Evolutionary conservation across 2,329 filamentous ascomycete genomes (phyloP).

Genomic region (Colletotrichum sublineola): DNA sequence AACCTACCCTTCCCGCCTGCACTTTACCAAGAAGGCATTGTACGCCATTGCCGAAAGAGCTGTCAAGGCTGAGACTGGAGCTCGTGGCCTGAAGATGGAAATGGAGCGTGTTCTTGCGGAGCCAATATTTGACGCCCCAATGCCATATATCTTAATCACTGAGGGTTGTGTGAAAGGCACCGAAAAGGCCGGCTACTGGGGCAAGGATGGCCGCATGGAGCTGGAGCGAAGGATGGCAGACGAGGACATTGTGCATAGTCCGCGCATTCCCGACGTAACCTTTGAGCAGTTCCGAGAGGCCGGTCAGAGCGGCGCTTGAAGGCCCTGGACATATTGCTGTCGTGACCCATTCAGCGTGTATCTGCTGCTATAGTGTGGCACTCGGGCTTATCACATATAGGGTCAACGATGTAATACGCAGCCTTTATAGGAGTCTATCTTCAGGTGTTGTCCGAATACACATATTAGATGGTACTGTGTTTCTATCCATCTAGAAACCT

Average conservation of each 20-base stretch:
- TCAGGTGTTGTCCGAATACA: too few relatives aligned
- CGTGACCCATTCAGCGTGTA: not conserved
- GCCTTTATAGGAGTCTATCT: too few relatives aligned
- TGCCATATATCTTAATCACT: slow-evolving; percentile 80
- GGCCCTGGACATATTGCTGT: not conserved
- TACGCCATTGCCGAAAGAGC: slow-evolving; percentile 81
- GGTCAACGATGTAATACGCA: too few relatives aligned
- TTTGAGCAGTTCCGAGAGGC: slow-evolving; percentile 62
- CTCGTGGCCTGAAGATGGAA: slow-evolving; percentile 82
- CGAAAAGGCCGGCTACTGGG: slow-evolving; percentile 73
- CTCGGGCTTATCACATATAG: too few relatives aligned
- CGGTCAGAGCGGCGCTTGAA: slow-evolving; percentile 62
- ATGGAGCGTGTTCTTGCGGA: slow-evolving; percentile 84
- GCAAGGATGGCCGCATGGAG: slow-evolving; percentile 77
- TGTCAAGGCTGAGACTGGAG: slow-evolving; percentile 76
- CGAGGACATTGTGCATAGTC: slow-evolving; percentile 61
- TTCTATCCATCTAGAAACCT: too few relatives aligned
- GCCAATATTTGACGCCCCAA: slow-evolving; percentile 85
- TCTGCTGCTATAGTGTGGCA: not conserved
- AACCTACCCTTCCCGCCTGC: slow-evolving; percentile 81
- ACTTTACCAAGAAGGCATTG: slow-evolving; percentile 87
- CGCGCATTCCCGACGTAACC: slow-evolving; percentile 40
- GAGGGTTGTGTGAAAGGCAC: slow-evolving; percentile 75
- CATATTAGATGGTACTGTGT: too few relatives aligned
- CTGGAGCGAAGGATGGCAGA: slow-evolving; percentile 76